Evolutionary conservation across 2,329 filamentous ascomycete species (phyloP), one percentile per base, ranked within the genome.

Genomic region (Cladorrhinum sp.): DNA sequence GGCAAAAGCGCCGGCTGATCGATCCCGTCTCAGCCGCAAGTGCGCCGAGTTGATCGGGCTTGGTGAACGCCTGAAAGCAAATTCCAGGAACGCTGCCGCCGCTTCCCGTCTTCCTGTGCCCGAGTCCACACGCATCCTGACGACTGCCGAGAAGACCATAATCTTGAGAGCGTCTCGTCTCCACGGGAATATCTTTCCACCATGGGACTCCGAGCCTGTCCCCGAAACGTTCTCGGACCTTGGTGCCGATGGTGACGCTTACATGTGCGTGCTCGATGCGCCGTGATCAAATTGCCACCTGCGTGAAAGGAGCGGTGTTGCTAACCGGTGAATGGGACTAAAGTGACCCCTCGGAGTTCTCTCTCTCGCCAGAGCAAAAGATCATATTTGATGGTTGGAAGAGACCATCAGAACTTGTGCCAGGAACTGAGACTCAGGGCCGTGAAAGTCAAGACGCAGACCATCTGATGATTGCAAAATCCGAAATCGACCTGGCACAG

Each of bases 311-410:
- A 30, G 14, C 8, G 60, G 64, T n/a, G n/a, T 36, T 49, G 48
- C 60, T 62, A 46, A 67, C 59, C 33, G 58, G 10, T 52, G 58
- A 58, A 39, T 28, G 62, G 58, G 59, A 72, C 64, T 70, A 55
- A 55, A 92, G 89, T 60, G 94, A 98, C 68, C 71, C 82, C 21
- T 80, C 85, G 1, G 79, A 84, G 10, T 85, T 96, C 56, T 82
- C 86, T 23, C 80, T 99, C 42, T 98, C 95, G 0, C 71, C 82
- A 6, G 81, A 84, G 49, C 95, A 99, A 71, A 77, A 80, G 33
- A 81, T 86, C 36, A 88, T 90, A n/a, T 92, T 98, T 69, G 83
- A 84, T 55, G 88, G 86, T 46, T 99, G 95, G 95, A 89, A 87
- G 72, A 85, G 92, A 36, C 91, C 93, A 1, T 70, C 73, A 16